Percentiles rank a stretch among this genome's conserved stretches.
Evolutionary conservation across 2,329 filamentous ascomycete genomes (phyloP).

Genomic region (Aspergillus persii): DNA sequence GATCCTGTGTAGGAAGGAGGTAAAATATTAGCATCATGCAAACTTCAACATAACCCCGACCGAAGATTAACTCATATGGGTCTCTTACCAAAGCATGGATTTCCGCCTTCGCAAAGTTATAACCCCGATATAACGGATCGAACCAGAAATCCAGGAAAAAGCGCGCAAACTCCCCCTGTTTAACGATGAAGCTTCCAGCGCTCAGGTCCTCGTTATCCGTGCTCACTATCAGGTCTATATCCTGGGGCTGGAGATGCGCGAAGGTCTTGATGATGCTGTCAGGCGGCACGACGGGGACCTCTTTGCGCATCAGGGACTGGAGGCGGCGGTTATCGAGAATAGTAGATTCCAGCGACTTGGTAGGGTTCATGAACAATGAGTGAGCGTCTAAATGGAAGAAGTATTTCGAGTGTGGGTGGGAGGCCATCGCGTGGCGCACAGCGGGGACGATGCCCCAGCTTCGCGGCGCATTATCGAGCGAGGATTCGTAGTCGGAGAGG

Average conservation of each 20-base stretch:
- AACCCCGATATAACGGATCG: constrained; percentile 86
- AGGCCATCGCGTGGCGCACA: constrained; percentile 81
- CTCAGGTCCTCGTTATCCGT: constrained; percentile 81
- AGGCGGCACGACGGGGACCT: constrained; percentile 84
- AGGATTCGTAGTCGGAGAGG: constrained; percentile 65
- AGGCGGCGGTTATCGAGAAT: constrained; percentile 67
- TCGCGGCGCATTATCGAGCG: constrained; percentile 41
- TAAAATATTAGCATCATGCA: neutral
- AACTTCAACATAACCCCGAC: neutral
- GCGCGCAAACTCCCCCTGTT: constrained; percentile 83
- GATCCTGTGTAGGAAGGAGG: constrained; percentile 58
- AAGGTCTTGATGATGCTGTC: constrained; percentile 98
- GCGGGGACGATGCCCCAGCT: constrained; percentile 71
- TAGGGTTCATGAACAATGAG: constrained; percentile 83
- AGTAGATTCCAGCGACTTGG: constrained; percentile 65
- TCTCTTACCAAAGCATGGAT: constrained; percentile 76
- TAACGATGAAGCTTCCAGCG: constrained; percentile 73
- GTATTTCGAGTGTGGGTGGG: constrained; percentile 72
- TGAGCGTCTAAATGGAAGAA: constrained; percentile 87
- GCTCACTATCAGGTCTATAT: constrained; percentile 77
- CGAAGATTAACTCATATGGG: neutral
- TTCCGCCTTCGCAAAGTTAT: constrained; percentile 96
- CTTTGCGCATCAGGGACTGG: constrained; percentile 77
- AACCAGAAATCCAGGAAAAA: constrained; percentile 96
- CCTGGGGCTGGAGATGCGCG: constrained; percentile 69